Conservation (phyloP, 2,329 filamentous ascomycete species). For the Tolypocladium cylindrosporum region DNA sequence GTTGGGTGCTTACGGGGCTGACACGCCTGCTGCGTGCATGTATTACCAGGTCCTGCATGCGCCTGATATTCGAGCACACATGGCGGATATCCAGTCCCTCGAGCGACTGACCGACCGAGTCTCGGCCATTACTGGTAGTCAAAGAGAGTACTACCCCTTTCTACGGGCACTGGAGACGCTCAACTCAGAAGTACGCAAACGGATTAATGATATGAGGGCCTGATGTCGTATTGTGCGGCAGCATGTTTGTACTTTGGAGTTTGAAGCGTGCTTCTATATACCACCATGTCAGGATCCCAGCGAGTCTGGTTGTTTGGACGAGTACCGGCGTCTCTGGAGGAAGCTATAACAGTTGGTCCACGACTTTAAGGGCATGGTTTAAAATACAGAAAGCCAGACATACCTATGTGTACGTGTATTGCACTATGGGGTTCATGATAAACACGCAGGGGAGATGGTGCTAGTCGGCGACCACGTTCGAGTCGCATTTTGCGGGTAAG, state of each 20-base stretch:
- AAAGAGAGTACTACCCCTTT: neutral
- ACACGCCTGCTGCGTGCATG: neutral
- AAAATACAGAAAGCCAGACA: too few species aligned
- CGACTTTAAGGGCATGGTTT: too few species aligned
- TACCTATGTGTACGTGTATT: too few species aligned
- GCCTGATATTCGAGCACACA: neutral
- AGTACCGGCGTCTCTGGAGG: too few species aligned
- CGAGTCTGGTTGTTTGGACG: too few species aligned
- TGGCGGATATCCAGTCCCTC: neutral
- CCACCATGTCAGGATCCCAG: too few species aligned
- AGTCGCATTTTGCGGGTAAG: too few species aligned
- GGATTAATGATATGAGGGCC: neutral
- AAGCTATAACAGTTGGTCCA: too few species aligned
- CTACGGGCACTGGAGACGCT: neutral
- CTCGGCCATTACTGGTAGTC: neutral
- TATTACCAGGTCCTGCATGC: neutral
- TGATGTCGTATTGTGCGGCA: neutral
- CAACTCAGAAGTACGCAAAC: neutral
- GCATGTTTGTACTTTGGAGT: neutral
- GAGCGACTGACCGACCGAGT: neutral
- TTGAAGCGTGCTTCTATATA: neutral
- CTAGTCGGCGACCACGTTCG: too few species aligned
- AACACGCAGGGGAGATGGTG: too few species aligned
- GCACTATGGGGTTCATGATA: too few species aligned
- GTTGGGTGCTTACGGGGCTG: neutral